A percentile compares a stretch with the other conserved stretches of the same genome.
Conservation (phyloP, 441 rosid genomes). For the Kokia cookei region DNA sequence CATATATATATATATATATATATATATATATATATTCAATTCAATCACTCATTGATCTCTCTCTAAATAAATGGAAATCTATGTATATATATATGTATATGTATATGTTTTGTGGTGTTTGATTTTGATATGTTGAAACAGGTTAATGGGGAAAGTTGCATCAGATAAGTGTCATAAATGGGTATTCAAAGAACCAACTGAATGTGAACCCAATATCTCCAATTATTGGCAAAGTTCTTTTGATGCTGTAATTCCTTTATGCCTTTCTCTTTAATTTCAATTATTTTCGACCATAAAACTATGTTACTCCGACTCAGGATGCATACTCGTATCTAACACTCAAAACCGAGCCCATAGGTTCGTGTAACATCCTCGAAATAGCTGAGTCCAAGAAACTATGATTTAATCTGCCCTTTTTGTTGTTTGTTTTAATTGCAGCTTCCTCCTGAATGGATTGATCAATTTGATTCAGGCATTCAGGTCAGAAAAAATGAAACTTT, state of each 20-base stretch:
- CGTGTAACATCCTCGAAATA: no score
- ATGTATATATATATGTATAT: no score
- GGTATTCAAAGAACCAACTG: conserved; percentile 96
- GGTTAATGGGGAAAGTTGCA: conserved; percentile 98
- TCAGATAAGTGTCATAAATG: conserved; percentile 99
- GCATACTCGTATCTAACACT: background rate
- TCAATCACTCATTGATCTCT: background rate
- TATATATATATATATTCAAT: background rate
- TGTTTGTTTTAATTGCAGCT: conserved; percentile 53
- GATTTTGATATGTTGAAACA: conserved; percentile 24
- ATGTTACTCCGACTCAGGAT: background rate
- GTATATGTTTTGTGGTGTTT: conserved; percentile 6
- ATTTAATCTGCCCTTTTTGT: conserved; percentile 21
- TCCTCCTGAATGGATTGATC: conserved; percentile 98
- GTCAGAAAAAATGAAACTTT: conserved; percentile 25
- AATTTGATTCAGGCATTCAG: conserved; percentile 98
- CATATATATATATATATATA: background rate
- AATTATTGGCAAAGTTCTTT: conserved; percentile 99
- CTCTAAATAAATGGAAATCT: background rate
- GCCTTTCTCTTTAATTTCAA: background rate
- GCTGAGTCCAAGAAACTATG: background rate
- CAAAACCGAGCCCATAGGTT: background rate
- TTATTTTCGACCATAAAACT: background rate
- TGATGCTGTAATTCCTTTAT: conserved; percentile 55
- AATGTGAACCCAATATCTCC: conserved; percentile 77